Evolutionary conservation across 129 eudicot species (phyloP), one percentile per base, ranked within the genome.

Genomic region (Flaveria ramosissima): DNA sequence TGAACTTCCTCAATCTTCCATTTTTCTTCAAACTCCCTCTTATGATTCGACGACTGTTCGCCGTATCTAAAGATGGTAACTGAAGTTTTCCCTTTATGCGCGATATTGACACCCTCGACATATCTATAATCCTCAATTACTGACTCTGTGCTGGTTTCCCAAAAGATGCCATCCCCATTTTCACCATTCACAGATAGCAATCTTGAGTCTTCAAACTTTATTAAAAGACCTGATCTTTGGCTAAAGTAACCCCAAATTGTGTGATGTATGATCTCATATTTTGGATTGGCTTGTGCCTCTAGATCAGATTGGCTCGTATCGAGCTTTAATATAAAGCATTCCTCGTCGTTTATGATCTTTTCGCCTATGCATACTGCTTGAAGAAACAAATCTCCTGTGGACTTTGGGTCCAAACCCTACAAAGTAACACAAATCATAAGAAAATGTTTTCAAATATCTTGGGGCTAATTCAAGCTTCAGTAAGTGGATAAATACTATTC

Each of bases 231-330:
- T 1, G 99, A 91, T 79, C 99, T 78, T 83, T 95, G 99, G 89
- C 99, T 95, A 80, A 95, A 95, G 83, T 95, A 95, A 14, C 99
- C 99, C 97, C 97, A 95, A 14, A 92, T 73, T 6, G 96, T 92
- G 87, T 95, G 99, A 85, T 89, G 96, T 53, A 92, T 91, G 68
- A 95, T 89, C 79, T 95, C 99, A 48, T 84, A 86, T 56, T 86
- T 88, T 0, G 89, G 71, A 9, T 82, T 84, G 42, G 91, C 85
- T 55, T 95, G 99, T 61, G 84, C 95, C 77, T 95, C 99, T 0
- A 95, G 92, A 13, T 85, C 84, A 7, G 96, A 61, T 77, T 95
- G 96, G 86, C 86, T 88, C 2, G 97, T 80, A 46, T 95, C 94
- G 4, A 92, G 84, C 85, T 92, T 89, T 3, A 89, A 84, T 16